Evolutionary conservation across 257 asterid species (phyloP).

Genomic region (Solanum chiquidenum): DNA sequence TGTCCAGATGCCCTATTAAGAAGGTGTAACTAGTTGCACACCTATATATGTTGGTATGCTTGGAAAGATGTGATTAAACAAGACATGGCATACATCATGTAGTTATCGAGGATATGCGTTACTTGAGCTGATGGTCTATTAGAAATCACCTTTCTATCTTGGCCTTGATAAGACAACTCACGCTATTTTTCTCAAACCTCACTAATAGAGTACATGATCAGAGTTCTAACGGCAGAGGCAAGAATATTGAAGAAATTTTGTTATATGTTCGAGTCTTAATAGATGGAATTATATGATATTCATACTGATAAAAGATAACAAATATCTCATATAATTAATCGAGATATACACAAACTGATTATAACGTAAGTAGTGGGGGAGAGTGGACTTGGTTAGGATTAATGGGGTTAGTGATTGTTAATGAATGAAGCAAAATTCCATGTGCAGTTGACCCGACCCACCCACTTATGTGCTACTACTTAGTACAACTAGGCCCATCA

Average conservation of each 20-base stretch:
- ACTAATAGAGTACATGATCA: not conserved
- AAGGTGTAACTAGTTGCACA: not conserved
- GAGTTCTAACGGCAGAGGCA: not conserved
- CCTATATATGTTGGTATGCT: not conserved
- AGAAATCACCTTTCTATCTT: not conserved
- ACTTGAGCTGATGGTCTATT: not conserved
- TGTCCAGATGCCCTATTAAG: not conserved
- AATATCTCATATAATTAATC: not conserved
- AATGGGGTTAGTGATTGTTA: slow-evolving; percentile 1
- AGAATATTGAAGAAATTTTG: no score
- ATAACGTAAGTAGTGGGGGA: not conserved
- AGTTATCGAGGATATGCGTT: not conserved
- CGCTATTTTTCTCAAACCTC: not conserved
- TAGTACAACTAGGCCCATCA: not conserved
- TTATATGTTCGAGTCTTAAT: not conserved
- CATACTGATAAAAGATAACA: not conserved
- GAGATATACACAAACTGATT: not conserved
- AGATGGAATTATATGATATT: no score
- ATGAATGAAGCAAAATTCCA: slow-evolving; percentile 10
- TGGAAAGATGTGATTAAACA: not conserved
- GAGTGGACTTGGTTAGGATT: not conserved
- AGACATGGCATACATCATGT: not conserved
- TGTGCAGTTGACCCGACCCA: slow-evolving; percentile 30
- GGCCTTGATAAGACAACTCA: not conserved
- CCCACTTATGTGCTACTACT: slow-evolving; percentile 1